Percentiles rank a stretch among this genome's conserved stretches.
phyloP scores from a whole-genome alignment of 495 filamentous ascomycete species.

The Hyaloscypha hepaticicola region DNA sequence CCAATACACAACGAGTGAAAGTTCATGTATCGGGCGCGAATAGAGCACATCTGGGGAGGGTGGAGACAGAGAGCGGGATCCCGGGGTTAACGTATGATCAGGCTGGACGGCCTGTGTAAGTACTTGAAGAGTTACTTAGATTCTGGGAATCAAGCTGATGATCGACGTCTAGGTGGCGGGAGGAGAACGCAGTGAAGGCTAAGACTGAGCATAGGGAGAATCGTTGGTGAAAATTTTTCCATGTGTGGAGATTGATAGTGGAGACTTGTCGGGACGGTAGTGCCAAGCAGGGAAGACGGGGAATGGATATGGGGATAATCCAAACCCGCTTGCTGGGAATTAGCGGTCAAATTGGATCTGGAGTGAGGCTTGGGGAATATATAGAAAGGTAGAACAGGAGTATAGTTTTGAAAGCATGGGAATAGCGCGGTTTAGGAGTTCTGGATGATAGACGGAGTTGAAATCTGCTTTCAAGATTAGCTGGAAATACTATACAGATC shows the following conservation, averaged over 20 bases:
- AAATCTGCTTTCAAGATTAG: neutral
- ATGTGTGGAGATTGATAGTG: neutral
- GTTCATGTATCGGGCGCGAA: neutral
- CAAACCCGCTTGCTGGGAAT: neutral
- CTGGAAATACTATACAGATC: neutral
- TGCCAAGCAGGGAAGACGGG: neutral
- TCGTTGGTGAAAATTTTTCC: conserved; percentile 1
- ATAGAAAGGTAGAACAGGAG: neutral
- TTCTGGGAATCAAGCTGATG: neutral
- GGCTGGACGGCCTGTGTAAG: conserved; percentile 27
- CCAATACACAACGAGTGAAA: neutral
- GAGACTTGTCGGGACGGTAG: neutral
- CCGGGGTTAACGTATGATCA: conserved; percentile 28
- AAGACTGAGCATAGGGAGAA: conserved; percentile 16
- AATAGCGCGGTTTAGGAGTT: neutral
- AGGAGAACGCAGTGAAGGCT: conserved; percentile 11
- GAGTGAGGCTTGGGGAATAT: neutral
- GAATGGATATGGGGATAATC: neutral
- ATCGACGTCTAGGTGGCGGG: conserved; percentile 18
- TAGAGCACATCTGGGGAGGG: conserved; percentile 8
- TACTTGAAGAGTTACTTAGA: neutral
- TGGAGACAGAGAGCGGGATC: conserved; percentile 20
- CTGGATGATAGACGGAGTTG: neutral
- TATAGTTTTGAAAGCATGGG: neutral
- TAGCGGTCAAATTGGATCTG: neutral